Base-by-base conservation (phyloP, 805 yeast species). In the Torulaspora maleeae region DNA sequence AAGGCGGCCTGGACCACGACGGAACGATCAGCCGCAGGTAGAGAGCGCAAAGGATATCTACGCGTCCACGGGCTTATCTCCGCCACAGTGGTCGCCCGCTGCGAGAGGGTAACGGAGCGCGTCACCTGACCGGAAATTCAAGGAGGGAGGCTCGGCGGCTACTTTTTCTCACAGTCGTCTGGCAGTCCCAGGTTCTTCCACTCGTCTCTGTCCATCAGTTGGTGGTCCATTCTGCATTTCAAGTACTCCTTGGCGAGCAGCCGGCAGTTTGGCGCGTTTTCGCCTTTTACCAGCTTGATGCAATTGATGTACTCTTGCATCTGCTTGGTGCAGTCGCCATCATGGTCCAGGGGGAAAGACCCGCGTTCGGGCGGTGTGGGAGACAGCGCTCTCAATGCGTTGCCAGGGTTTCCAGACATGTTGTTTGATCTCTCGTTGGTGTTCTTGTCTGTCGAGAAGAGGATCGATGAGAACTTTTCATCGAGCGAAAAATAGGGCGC, bases 301-400 rank as follows among this genome's bases (percentile, higher is more conserved):
- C 99, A 91, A 38, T 79, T 69, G 51, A 91, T 69, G 61, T 91
- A 91, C 38, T 77, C 77, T 36, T 74, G 62, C 93, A 90, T 93
- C 47, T 79, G 77, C 17, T 73, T 72, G 17, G 80, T 78, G 61
- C 98, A 91, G 52, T 93, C 98, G 6, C 76, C 77, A 48, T 78
- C 82, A 60, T 91, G 99, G 60, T 91, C 99, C 36, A 91, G 70
- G 0, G 98, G 99, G 66, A 91, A 91, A 0, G 98, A 87, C 0
- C 99, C 99, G 54, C 96, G 72, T 53, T 91, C 96, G 2, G 99
- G 99, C 17, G 99, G 96, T 0, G 91, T 83, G 8, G 97, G 96
- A 11, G 79, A 72, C 72, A 83, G 75, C 34, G 73, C 68, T 34
- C 67, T 62, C 38, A 74, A 55, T 12, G 75, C 60, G 47, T 72